Conservation (phyloP, 2,329 filamentous ascomycete species). For the Epichloe sylvatica region DNA sequence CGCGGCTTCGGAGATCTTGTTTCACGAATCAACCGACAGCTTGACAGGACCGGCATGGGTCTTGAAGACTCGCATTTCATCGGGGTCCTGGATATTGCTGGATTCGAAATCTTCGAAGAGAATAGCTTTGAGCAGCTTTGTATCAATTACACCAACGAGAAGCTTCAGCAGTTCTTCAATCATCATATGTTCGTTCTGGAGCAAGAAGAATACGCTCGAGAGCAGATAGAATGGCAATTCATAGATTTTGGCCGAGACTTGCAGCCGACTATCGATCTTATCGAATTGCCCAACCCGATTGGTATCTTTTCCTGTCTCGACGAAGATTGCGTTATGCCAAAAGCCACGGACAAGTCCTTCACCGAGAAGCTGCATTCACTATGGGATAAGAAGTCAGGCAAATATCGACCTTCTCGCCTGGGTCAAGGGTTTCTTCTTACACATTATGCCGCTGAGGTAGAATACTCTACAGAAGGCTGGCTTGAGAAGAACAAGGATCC, state of each 20-base stretch:
- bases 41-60: conserved; percentile 73
- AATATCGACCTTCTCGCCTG: conserved; percentile 79
- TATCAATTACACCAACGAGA: conserved; percentile 99
- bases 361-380: conserved; percentile 94
- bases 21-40: conserved; percentile 75
- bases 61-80: conserved; percentile 91
- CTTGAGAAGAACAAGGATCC: conserved; percentile 99
- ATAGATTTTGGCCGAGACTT: conserved; percentile 97
- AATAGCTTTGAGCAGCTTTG: conserved; percentile 99
- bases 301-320: conserved; percentile 98
- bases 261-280: conserved; percentile 94
- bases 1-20: conserved; percentile 90
- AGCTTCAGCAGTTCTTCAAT: conserved; percentile 98
- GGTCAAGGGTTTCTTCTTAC: conserved; percentile 90
- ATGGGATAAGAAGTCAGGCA: conserved; percentile 91
- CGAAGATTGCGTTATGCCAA: conserved; percentile 97
- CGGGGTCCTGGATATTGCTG: conserved; percentile 94
- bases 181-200: conserved; percentile 99
- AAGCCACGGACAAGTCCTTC: conserved; percentile 91
- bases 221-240: conserved; percentile 99
- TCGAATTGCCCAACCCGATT: conserved; percentile 90
- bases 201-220: conserved; percentile 92
- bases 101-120: conserved; percentile 95
- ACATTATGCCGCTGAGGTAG: conserved; percentile 94
- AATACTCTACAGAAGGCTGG: conserved; percentile 92